phyloP scores from a whole-genome alignment of 345 rosid genomes.

The Mangifera indica region DNA sequence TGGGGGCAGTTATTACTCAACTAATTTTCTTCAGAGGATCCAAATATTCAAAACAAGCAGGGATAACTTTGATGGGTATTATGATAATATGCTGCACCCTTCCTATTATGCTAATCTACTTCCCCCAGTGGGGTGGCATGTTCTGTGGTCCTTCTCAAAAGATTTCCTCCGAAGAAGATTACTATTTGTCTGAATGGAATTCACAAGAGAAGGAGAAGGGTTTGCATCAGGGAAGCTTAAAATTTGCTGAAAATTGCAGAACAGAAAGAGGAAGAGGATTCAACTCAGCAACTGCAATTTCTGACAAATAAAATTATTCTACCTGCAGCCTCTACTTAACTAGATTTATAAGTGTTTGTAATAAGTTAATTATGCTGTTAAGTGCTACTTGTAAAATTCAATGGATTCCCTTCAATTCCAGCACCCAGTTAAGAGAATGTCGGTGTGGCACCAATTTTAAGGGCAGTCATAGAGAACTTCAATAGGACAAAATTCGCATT shows the following conservation, averaged over 20 bases:
- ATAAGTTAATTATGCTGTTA: background rate
- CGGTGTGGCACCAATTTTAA: background rate
- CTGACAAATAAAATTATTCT: background rate
- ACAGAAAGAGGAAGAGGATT: slow-evolving; percentile 51
- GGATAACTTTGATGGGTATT: slow-evolving; percentile 70
- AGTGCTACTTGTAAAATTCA: too few relatives aligned
- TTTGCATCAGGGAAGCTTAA: slow-evolving; percentile 49
- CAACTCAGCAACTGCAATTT: background rate
- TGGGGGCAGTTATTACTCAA: slow-evolving; percentile 82
- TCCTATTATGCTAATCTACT: slow-evolving; percentile 53
- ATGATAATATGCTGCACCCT: slow-evolving; percentile 64
- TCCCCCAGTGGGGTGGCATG: slow-evolving; percentile 97
- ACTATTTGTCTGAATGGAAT: slow-evolving; percentile 73
- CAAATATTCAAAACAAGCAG: slow-evolving; percentile 60
- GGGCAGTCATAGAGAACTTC: background rate
- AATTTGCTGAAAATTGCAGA: slow-evolving; percentile 67
- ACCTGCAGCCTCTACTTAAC: too few relatives aligned
- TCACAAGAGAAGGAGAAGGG: slow-evolving; percentile 47
- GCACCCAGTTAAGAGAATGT: too few relatives aligned
- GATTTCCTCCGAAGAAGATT: slow-evolving; percentile 58
- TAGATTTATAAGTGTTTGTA: background rate
- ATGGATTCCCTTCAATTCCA: too few relatives aligned
- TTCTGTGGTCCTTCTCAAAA: slow-evolving; percentile 61
- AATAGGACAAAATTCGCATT: too few relatives aligned
- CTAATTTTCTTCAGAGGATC: slow-evolving; percentile 78